phyloP scores from a whole-genome alignment of 805 yeast genomes.

The Pichia insulana region DNA sequence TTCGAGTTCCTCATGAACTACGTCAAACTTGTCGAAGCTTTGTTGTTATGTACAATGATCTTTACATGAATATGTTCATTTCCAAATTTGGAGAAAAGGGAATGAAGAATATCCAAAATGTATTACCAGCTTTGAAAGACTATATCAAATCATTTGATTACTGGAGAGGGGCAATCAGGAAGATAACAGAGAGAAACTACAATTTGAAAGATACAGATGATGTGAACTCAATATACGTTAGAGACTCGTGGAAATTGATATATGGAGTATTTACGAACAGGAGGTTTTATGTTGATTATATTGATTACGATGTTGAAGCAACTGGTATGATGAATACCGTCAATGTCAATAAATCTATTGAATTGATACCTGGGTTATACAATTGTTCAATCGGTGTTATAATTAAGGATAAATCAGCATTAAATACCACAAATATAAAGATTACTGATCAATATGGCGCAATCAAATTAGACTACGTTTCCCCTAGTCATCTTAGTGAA shows the following conservation, averaged over 20 bases:
- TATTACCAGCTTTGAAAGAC: slow-evolving; percentile 20
- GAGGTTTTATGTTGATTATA: slow-evolving; percentile 41
- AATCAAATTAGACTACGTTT: slow-evolving; percentile 36
- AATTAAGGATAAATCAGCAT: slow-evolving; percentile 44
- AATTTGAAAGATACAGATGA: slow-evolving; percentile 15
- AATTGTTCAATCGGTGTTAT: slow-evolving; percentile 44
- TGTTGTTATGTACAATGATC: slow-evolving; percentile 42
- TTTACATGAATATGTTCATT: slow-evolving; percentile 31
- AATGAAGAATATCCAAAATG: slow-evolving; percentile 16
- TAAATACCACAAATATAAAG: slow-evolving; percentile 51
- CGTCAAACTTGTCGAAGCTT: slow-evolving; percentile 27
- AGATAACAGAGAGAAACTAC: slow-evolving; percentile 19
- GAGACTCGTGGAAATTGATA: slow-evolving; percentile 49
- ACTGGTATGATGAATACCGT: slow-evolving; percentile 25
- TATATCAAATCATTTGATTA: slow-evolving; percentile 29
- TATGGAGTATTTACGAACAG: slow-evolving; percentile 43
- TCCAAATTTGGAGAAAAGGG: slow-evolving; percentile 23
- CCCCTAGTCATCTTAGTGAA: slow-evolving; percentile 50
- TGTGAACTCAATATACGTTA: slow-evolving; percentile 27
- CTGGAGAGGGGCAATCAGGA: slow-evolving; percentile 25
- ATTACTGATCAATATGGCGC: slow-evolving; percentile 27
- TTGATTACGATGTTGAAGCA: slow-evolving; percentile 35
- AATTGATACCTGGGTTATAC: slow-evolving; percentile 42
- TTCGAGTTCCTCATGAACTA: slow-evolving; percentile 24
- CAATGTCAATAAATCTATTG: slow-evolving; percentile 36